Percentiles rank a stretch among this genome's conserved stretches.
These are phyloP conservation scores for Cynanchum wilfordii DNA, from an alignment of 257 asterid genomes.

Conservation along the genomic window DNA sequence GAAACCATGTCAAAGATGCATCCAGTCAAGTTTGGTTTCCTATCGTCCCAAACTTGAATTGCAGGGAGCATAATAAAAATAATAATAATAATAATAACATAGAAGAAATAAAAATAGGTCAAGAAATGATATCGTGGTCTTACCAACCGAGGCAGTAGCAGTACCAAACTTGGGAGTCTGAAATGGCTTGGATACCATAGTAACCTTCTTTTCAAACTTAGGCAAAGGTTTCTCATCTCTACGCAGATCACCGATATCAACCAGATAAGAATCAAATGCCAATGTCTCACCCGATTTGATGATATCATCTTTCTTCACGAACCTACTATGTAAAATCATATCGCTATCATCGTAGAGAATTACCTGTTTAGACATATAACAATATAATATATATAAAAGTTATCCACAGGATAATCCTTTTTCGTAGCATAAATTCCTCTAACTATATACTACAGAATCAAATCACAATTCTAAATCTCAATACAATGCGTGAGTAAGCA, in stretches of 20 bases:
- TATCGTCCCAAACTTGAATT: neutral
- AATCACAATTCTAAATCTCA: neutral
- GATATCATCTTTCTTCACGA: conserved; percentile 61
- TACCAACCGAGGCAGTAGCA: conserved; percentile 32
- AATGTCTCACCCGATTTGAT: conserved; percentile 59
- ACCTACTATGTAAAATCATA: conserved; percentile 61
- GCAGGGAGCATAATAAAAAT: neutral
- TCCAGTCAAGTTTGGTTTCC: neutral
- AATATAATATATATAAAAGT: neutral
- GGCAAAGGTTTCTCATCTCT: conserved; percentile 40
- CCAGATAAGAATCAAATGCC: conserved; percentile 57
- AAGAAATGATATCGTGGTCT: conserved; percentile 15
- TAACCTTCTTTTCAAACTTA: conserved; percentile 21
- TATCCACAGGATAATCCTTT: neutral
- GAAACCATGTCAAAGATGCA: conserved; percentile 16
- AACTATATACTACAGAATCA: neutral
- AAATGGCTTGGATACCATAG: conserved; percentile 28
- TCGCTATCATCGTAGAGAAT: conserved; percentile 72
- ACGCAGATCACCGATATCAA: conserved; percentile 67
- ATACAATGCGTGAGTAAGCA: too few species aligned
- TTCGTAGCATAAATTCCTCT: neutral
- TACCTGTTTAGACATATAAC: conserved; percentile 32
- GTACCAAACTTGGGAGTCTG: conserved; percentile 29
- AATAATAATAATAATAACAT: neutral
- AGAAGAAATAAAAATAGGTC: conserved; percentile 9